These are phyloP conservation scores for Microthlaspi erraticum DNA, from an alignment of 345 rosid species.

Conservation along the genomic window DNA sequence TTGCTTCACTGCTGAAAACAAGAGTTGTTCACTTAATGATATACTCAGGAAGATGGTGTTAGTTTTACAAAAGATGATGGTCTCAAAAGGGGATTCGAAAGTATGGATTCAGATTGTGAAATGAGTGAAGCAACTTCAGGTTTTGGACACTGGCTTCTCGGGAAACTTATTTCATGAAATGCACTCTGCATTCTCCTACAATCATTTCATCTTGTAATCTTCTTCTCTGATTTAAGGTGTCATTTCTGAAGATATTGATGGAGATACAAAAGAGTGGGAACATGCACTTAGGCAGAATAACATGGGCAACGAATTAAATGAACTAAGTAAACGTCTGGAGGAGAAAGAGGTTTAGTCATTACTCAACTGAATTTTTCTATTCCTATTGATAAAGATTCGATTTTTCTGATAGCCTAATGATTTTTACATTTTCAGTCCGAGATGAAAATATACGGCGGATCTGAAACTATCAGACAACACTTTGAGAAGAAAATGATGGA, in stretches of 20 bases:
- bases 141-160: conserved; percentile 30
- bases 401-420: not conserved
- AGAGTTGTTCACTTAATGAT: conserved; percentile 29
- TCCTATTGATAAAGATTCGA: not conserved
- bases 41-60: conserved; percentile 47
- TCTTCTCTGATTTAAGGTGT: conserved; percentile 47
- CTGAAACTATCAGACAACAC: conserved; percentile 69
- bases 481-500: conserved; percentile 78
- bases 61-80: conserved; percentile 47
- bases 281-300: conserved; percentile 74
- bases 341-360: conserved; percentile 79
- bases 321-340: conserved; percentile 79
- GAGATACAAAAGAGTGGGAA: conserved; percentile 90
- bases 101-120: conserved; percentile 69
- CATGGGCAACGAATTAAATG: conserved; percentile 84
- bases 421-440: conserved; percentile 58
- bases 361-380: not conserved
- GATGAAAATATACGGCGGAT: conserved; percentile 67
- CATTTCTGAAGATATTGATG: conserved; percentile 70
- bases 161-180: conserved; percentile 2
- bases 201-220: not conserved
- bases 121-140: conserved; percentile 67
- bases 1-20: conserved; percentile 15
- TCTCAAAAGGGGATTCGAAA: conserved; percentile 58
- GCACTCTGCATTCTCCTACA: conserved; percentile 8